Conservation (phyloP, 2,329 filamentous ascomycete genomes). For the Penicillium crustosum region DNA sequence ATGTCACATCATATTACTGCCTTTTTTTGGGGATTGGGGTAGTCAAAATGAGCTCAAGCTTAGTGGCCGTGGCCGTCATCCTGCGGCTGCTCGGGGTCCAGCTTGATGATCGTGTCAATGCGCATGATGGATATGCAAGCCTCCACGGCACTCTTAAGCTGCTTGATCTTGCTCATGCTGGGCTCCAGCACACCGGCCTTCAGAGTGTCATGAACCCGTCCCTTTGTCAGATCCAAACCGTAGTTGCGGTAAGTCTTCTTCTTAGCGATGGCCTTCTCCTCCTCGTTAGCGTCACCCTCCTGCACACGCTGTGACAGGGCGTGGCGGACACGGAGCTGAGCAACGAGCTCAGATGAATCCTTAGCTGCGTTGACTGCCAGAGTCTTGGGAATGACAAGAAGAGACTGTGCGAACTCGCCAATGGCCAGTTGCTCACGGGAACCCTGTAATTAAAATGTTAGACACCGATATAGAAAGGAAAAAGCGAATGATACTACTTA, state of each 20-base stretch:
- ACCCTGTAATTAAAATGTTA: constrained; percentile 49
- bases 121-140: constrained; percentile 99
- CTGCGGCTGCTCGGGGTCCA: constrained; percentile 83
- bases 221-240: constrained; percentile 83
- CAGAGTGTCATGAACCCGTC: constrained; percentile 87
- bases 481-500: constrained; percentile 41
- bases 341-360: constrained; percentile 91
- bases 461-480: neutral
- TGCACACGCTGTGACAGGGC: constrained; percentile 89
- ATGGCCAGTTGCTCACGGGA: constrained; percentile 97
- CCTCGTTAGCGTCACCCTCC: constrained; percentile 72
- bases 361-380: constrained; percentile 96
- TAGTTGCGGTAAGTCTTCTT: constrained; percentile 99
- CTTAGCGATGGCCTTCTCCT: constrained; percentile 84
- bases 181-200: constrained; percentile 96
- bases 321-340: constrained; percentile 90
- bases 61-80: constrained; percentile 87
- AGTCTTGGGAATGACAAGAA: constrained; percentile 93
- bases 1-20: constrained; percentile 39
- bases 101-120: constrained; percentile 97
- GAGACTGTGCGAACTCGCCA: constrained; percentile 91
- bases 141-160: constrained; percentile 97
- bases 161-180: constrained; percentile 96
- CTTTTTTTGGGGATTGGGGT: constrained; percentile 20
- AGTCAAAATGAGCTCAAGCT: constrained; percentile 21